These are phyloP conservation scores for Udeniomyces megalosporus DNA, from an alignment of 768 basidiomycete species.

Conservation along the genomic window DNA sequence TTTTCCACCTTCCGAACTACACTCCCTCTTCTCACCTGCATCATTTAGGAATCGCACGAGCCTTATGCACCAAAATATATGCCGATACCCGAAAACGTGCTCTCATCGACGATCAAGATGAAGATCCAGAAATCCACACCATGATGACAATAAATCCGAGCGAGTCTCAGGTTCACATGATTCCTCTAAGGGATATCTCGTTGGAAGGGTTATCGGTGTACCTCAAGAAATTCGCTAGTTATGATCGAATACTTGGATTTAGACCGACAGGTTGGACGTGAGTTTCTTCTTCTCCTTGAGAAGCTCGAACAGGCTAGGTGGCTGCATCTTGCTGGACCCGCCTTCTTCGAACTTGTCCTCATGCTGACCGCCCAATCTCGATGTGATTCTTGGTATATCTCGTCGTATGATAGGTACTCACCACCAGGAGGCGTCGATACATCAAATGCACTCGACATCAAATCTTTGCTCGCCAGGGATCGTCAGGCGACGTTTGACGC, in stretches of 20 bases:
- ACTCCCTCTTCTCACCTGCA: no score
- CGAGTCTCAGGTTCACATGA: slow-evolving; percentile 60
- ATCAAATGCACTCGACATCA: slow-evolving; percentile 46
- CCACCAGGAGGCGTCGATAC: slow-evolving; percentile 42
- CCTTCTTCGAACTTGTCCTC: no score
- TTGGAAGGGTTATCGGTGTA: slow-evolving; percentile 65
- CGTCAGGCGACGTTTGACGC: slow-evolving; percentile 54
- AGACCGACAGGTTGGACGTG: slow-evolving; percentile 95
- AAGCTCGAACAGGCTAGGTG: no score
- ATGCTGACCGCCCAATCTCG: no score
- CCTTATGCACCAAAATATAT: slow-evolving; percentile 65
- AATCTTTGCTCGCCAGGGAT: slow-evolving; percentile 49
- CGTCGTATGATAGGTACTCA: slow-evolving; percentile 38
- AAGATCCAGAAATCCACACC: slow-evolving; percentile 59
- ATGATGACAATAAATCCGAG: slow-evolving; percentile 61
- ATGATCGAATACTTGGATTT: slow-evolving; percentile 59
- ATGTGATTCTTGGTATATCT: no score
- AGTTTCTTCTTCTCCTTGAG: slow-evolving; percentile 24
- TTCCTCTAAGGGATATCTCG: slow-evolving; percentile 56
- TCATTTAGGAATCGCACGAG: slow-evolving; percentile 58
- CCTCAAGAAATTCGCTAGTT: slow-evolving; percentile 55
- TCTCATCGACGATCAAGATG: slow-evolving; percentile 39
- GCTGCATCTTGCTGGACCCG: no score
- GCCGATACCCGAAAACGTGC: slow-evolving; percentile 71
- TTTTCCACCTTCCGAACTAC: background rate